A percentile compares a stretch with the other conserved stretches of the same genome.
These are phyloP conservation scores for Dioscorea cayenensis DNA, from an alignment of 116 monocot genomes.

Conservation along the genomic window DNA sequence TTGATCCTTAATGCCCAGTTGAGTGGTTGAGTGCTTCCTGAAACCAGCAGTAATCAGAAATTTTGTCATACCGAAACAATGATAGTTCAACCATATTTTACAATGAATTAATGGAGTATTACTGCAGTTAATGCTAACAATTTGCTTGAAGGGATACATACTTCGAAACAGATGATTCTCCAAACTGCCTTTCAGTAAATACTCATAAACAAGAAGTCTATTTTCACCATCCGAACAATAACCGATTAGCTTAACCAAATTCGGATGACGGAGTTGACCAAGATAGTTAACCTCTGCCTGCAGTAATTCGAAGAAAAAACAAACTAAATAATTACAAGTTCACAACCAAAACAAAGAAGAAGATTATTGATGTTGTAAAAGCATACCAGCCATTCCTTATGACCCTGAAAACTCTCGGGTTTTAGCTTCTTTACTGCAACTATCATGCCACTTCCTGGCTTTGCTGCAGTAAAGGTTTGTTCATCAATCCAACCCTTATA, in stretches of 20 bases:
- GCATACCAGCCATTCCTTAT: conserved; percentile 92
- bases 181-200: conserved; percentile 88
- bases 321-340: neutral
- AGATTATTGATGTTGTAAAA: neutral
- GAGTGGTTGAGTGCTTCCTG: conserved; percentile 61
- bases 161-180: conserved; percentile 92
- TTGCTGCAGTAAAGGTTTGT: conserved; percentile 50
- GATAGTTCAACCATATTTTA: neutral
- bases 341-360: neutral
- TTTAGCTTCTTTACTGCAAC: conserved; percentile 91
- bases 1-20: conserved; percentile 67
- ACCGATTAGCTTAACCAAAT: conserved; percentile 81
- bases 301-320: conserved; percentile 1
- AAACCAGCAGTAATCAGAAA: neutral
- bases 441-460: conserved; percentile 62
- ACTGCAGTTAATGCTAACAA: neutral
- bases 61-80: neutral
- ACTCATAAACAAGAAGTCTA: conserved; percentile 87
- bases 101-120: neutral
- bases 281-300: conserved; percentile 94
- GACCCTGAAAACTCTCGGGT: conserved; percentile 94
- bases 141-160: conserved; percentile 18
- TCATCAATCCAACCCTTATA: conserved; percentile 94
- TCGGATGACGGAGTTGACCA: conserved; percentile 81
- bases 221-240: conserved; percentile 86